Conservation (phyloP, 1,139 yeast genomes). For the Kodamaea anthophila region DNA sequence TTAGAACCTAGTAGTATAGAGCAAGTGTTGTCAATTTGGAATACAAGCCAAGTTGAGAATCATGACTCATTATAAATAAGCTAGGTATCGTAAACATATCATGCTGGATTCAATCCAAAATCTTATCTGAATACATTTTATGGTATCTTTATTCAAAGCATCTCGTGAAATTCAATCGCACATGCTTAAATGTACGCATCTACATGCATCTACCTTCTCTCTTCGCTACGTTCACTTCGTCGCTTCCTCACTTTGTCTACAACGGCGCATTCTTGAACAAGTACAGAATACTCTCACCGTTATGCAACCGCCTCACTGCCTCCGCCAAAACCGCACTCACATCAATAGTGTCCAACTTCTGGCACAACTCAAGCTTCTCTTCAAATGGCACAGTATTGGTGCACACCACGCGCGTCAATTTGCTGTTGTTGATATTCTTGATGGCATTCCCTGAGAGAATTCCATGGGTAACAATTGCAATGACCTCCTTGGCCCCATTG, state of each 20-base stretch:
- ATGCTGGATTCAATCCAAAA: no score
- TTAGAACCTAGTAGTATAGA: no score
- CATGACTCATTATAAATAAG: no score
- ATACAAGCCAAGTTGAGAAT: no score
- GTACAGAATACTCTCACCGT: constrained; percentile 78
- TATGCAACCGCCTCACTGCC: constrained; percentile 77
- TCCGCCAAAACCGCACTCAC: constrained; percentile 72
- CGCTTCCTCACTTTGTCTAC: no score
- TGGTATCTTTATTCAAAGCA: no score
- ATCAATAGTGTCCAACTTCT: constrained; percentile 62
- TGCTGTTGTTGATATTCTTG: constrained; percentile 51
- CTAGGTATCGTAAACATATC: no score
- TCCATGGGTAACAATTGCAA: constrained; percentile 77
- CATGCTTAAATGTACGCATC: no score
- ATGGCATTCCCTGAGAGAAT: constrained; percentile 69
- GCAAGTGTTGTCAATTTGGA: no score
- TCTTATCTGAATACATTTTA: no score
- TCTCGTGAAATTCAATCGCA: no score
- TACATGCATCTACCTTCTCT: background rate
- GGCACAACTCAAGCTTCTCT: constrained; percentile 42
- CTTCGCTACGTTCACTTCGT: background rate
- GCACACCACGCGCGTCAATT: constrained; percentile 58
- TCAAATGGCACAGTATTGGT: constrained; percentile 72
- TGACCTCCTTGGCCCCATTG: constrained; percentile 65
- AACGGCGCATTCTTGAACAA: constrained; percentile 52